Evolutionary conservation across 106 monocot species (phyloP), one percentile per base, ranked within the genome.

Genomic region (Dioscorea alata): DNA sequence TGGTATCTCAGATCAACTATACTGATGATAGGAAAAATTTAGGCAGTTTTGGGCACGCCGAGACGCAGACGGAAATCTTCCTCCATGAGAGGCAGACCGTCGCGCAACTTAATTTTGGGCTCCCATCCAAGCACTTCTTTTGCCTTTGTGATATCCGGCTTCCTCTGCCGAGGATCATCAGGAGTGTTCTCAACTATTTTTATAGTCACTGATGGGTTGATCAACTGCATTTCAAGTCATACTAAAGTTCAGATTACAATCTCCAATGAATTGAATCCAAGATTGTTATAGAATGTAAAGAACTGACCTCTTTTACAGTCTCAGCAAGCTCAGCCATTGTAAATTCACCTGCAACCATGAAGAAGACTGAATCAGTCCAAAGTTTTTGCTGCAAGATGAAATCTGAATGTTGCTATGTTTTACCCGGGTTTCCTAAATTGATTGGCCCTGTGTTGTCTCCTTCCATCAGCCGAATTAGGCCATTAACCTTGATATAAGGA

Each of bases 271-370:
- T 3, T 0, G 42, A 8, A 0, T 42, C 42, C 9, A 3, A 42
- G 42, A 42, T 42, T 42, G 42, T 42, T 8, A 42, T 42, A 42
- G 42, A 42, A 42, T 42, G 42, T 42, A 42, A 42, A 21, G 19
- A 57, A 69, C 78, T 81, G 12, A 96, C 96, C 96, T 96, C 92
- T 56, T 92, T 97, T 1, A 92, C 97, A 24, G 71, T 87, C 72
- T 92, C 92, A 49, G 92, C 97, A 62, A 97, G 89, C 67, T 97
- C 97, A 80, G 87, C 74, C 82, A 97, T 97, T 33, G 97, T 92
- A 69, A 97, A 97, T 83, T 97, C 92, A 76, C 97, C 96, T 96
- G 50, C 28, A 67, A 42, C 42, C 42, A 42, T 51, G 5, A 42
- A 42, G 6, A 42, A 42, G 9, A 42, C 1, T 42, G 42, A 42